Percentiles rank a stretch among this genome's conserved stretches.
These are phyloP conservation scores for Dionaea muscipula DNA, from an alignment of 179 eudicot genomes.

Conservation along the genomic window DNA sequence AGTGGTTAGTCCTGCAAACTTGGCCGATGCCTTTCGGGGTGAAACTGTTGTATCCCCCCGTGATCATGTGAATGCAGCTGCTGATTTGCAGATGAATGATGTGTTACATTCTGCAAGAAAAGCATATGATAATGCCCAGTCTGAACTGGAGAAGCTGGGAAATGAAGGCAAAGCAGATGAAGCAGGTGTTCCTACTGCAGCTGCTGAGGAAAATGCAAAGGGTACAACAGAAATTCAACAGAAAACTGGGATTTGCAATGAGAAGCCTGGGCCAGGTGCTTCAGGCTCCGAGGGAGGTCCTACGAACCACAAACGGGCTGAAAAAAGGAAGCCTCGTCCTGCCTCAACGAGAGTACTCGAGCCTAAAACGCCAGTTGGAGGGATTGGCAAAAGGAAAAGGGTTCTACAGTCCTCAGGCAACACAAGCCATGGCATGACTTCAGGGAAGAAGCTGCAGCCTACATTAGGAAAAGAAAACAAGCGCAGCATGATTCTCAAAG, in stretches of 20 bases:
- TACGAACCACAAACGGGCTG: slow-evolving; percentile 20
- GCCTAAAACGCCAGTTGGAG: slow-evolving; percentile 3
- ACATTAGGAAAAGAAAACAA: slow-evolving; percentile 20
- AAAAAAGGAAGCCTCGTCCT: slow-evolving; percentile 17
- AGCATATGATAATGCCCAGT: slow-evolving; percentile 10
- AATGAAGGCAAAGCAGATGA: slow-evolving; percentile 4
- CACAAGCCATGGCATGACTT: slow-evolving; percentile 14
- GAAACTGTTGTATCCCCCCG: slow-evolving; percentile 11
- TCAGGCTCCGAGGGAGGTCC: slow-evolving; percentile 14
- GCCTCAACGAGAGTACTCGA: slow-evolving; percentile 9
- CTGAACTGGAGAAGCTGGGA: slow-evolving; percentile 10
- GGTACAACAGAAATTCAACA: slow-evolving; percentile 14
- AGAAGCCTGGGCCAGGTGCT: slow-evolving; percentile 16
- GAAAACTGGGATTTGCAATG: not conserved
- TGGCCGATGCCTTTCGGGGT: slow-evolving; percentile 10
- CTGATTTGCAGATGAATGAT: slow-evolving; percentile 21
- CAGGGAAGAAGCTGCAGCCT: slow-evolving; percentile 7
- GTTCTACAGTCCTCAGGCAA: not conserved
- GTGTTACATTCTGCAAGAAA: slow-evolving; percentile 18
- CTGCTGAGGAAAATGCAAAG: slow-evolving; percentile 3
- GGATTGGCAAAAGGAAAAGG: slow-evolving; percentile 11
- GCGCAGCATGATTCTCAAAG: slow-evolving; percentile 14
- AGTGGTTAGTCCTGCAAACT: slow-evolving; percentile 9
- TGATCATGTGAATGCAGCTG: slow-evolving; percentile 5
- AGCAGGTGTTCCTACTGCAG: slow-evolving; percentile 5